Base-by-base conservation (phyloP, 2,329 filamentous ascomycete species). In the Emmonsiellopsis sp. region DNA sequence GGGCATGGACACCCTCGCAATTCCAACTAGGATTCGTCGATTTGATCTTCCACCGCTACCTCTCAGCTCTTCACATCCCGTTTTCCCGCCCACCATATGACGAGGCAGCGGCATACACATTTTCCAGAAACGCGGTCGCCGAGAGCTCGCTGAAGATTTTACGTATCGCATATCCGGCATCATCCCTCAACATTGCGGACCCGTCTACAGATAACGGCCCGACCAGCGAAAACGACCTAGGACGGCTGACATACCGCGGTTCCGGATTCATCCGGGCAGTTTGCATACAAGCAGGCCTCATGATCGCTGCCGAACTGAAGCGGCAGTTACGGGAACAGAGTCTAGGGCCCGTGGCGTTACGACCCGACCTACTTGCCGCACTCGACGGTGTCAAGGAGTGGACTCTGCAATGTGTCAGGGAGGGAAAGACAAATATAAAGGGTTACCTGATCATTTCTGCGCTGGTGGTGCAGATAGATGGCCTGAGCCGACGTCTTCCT, bases 381-480 rank as follows among this genome's bases (percentile, higher is more conserved):
- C 5, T 81, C 4, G 61, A 72, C 0, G 72, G 79, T 9, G 65
- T 69, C 0, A 71, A 67, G 39, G 48, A 49, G 0, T 80, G 74
- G 73, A 60, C 60, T 1, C 60, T 76, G 44, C 56, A 59, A 5
- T 67, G 64, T 7, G 66, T 81, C n/a, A 58, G 70, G 45, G 69
- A 68, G 0, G 79, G 77, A 1, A 77, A 82, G 62, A 81, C 77
- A 0, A 82, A 81, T 52, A 64, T 77, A 17, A 82, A 82, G 57
- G 75, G 76, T 0, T 74, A 75, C 42, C 48, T 82, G 14, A 68
- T 81, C 10, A 56, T 66, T 1, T 61, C 61, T 7, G 58, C 74
- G 10, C 58, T 77, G 0, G 58, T 58, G 5, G 68, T 71, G 0
- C 71, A 79, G 43, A 65, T 81, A 0, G 65, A 75, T 3, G 73